Percentiles rank a stretch among this genome's conserved stretches.
Evolutionary conservation across 2,329 filamentous ascomycete genomes (phyloP).

Genomic region (Diaporthe sp.): DNA sequence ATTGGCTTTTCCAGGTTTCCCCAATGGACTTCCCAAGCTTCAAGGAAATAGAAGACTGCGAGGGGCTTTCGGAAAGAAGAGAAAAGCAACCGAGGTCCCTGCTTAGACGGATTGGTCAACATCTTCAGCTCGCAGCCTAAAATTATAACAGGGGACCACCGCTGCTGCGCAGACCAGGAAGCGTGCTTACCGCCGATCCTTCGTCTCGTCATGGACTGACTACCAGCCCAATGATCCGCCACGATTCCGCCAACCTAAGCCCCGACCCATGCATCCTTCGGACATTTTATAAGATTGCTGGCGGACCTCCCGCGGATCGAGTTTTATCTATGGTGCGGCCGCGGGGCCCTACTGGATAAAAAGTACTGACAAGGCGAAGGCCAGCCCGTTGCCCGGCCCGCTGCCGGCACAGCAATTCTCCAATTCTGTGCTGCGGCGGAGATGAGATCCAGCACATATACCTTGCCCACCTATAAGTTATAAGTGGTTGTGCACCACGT

Average conservation of each 20-base stretch:
- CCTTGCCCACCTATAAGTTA: background rate
- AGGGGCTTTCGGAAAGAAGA: background rate
- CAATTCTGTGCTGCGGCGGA: background rate
- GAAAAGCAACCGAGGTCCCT: background rate
- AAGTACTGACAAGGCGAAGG: background rate
- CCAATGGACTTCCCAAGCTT: background rate
- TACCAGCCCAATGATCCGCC: background rate
- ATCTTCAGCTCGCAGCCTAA: background rate
- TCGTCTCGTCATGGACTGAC: constrained; percentile 7
- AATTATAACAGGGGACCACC: background rate
- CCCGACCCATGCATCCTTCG: background rate
- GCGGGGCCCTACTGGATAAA: background rate
- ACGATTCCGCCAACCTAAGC: background rate
- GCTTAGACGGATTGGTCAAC: too few species aligned
- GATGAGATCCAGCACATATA: background rate
- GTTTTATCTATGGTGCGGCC: background rate
- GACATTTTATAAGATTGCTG: background rate
- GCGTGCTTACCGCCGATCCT: background rate
- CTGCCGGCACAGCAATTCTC: background rate
- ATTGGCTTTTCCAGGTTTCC: background rate
- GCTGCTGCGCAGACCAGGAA: background rate
- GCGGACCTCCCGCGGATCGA: background rate
- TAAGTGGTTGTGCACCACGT: background rate
- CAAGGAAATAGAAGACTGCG: background rate
- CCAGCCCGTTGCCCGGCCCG: background rate